phyloP scores from a whole-genome alignment of 2,329 filamentous ascomycete genomes.

The Chrysoporthe austroafricana region DNA sequence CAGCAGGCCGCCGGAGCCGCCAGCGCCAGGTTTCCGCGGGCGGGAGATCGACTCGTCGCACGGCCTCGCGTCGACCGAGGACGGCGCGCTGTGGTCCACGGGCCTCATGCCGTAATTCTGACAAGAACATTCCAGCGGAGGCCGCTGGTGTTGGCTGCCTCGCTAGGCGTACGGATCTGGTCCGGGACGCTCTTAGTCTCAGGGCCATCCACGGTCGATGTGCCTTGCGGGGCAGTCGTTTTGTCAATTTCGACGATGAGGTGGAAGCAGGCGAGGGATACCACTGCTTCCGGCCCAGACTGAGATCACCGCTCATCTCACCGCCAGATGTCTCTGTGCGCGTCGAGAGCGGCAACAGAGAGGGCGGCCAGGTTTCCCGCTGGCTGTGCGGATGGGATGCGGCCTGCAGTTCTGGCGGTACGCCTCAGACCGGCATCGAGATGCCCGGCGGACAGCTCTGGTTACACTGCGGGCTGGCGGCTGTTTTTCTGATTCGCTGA shows the following conservation, averaged over 20 bases:
- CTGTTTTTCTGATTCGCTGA: neutral
- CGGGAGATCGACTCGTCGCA: slow-evolving; percentile 53
- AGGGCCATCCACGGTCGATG: no score
- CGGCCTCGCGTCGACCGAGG: slow-evolving; percentile 43
- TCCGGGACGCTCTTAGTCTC: no score
- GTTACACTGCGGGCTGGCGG: no score
- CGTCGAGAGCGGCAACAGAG: slow-evolving; percentile 44
- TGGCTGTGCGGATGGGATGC: slow-evolving; percentile 53
- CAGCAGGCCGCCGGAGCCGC: slow-evolving; percentile 36
- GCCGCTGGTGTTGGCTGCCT: no score
- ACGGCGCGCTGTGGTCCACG: slow-evolving; percentile 54
- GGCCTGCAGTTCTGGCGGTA: slow-evolving; percentile 50
- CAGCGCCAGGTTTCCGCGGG: slow-evolving; percentile 49
- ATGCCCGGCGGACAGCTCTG: slow-evolving; percentile 38
- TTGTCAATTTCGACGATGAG: no score
- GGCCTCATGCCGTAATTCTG: slow-evolving; percentile 35
- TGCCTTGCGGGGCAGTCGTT: no score
- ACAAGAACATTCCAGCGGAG: no score
- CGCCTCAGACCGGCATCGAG: slow-evolving; percentile 47
- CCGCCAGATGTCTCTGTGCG: slow-evolving; percentile 48
- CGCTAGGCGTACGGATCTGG: no score
- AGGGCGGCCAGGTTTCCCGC: slow-evolving; percentile 49
- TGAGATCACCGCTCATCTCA: slow-evolving; percentile 43
- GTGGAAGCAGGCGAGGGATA: no score
- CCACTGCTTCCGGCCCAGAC: no score